Conservation (phyloP, 2,329 filamentous ascomycete genomes). For the Venturia aucupariae region DNA sequence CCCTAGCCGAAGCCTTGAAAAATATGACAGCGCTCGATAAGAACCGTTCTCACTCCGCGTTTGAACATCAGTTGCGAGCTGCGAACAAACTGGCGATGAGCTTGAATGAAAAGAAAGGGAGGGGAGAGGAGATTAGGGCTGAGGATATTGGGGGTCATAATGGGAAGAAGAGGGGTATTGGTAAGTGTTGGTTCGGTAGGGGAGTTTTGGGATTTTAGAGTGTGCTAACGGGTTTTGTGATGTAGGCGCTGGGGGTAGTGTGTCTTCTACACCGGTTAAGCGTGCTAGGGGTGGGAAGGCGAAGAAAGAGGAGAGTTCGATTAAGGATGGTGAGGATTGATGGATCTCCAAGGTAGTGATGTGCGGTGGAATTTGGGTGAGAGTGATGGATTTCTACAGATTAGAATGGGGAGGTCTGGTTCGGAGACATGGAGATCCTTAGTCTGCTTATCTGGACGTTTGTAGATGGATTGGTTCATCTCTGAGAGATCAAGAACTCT, state of each 20-base stretch:
- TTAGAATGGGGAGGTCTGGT: too few relatives aligned
- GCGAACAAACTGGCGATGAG: not conserved
- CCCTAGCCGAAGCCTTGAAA: not conserved
- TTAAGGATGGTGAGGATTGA: not conserved
- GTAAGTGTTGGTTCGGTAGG: not conserved
- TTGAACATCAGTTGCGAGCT: conserved; percentile 6
- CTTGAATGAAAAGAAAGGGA: not conserved
- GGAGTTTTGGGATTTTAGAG: not conserved
- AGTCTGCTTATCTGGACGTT: too few relatives aligned
- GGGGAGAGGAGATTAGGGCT: not conserved
- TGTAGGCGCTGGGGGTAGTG: not conserved
- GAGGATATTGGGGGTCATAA: not conserved
- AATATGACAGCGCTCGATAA: conserved; percentile 7
- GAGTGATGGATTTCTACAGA: too few relatives aligned
- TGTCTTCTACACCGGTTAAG: not conserved
- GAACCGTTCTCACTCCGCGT: not conserved
- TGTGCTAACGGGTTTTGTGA: not conserved
- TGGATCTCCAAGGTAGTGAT: too few relatives aligned
- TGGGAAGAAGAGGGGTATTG: not conserved
- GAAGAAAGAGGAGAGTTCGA: not conserved
- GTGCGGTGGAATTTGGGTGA: too few relatives aligned
- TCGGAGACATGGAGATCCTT: too few relatives aligned
- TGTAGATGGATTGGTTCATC: too few relatives aligned
- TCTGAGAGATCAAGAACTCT: too few relatives aligned
- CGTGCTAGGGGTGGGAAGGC: not conserved